These are phyloP conservation scores for Suillus subaureus DNA, from an alignment of 768 basidiomycete genomes.

Conservation along the genomic window DNA sequence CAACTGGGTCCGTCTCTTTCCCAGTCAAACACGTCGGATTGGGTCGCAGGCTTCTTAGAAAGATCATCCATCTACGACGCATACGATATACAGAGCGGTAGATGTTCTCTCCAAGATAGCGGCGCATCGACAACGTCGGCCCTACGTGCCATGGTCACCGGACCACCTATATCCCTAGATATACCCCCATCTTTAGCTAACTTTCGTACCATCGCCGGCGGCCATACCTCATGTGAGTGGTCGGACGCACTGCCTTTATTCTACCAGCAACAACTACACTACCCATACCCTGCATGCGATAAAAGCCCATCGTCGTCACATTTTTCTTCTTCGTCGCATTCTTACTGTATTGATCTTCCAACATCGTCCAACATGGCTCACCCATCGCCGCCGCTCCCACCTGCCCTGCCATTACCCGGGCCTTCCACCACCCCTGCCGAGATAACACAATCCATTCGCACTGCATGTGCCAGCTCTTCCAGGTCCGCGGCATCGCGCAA, in stretches of 20 bases:
- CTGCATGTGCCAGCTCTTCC: constrained; percentile 26
- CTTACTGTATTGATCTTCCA: constrained; percentile 16
- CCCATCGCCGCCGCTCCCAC: constrained; percentile 12
- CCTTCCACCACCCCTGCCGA: constrained; percentile 24
- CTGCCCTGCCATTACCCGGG: constrained; percentile 6
- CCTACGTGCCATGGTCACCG: constrained; percentile 16
- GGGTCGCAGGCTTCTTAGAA: constrained; percentile 31
- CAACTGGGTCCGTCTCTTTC: constrained; percentile 16
- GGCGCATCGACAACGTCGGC: constrained; percentile 12
- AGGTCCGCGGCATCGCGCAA: constrained; percentile 24
- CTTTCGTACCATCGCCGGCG: constrained; percentile 24
- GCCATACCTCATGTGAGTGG: constrained; percentile 27
- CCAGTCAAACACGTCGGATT: constrained; percentile 23
- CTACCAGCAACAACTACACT: constrained; percentile 21
- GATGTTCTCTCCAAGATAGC: constrained; percentile 13
- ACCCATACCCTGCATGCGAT: constrained; percentile 19
- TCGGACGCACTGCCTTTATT: constrained; percentile 23
- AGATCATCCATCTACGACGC: constrained; percentile 28
- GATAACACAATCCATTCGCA: constrained; percentile 36
- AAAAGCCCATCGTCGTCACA: constrained; percentile 13
- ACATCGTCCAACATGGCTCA: constrained; percentile 14
- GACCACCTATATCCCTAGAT: constrained; percentile 18
- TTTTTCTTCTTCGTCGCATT: constrained; percentile 10
- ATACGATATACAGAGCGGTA: constrained; percentile 18
- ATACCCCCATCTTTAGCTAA: constrained; percentile 23